Percentiles rank a stretch among this genome's conserved stretches.
phyloP scores from a whole-genome alignment of 352 stramenopile species.

The Phytopythium litorale region DNA sequence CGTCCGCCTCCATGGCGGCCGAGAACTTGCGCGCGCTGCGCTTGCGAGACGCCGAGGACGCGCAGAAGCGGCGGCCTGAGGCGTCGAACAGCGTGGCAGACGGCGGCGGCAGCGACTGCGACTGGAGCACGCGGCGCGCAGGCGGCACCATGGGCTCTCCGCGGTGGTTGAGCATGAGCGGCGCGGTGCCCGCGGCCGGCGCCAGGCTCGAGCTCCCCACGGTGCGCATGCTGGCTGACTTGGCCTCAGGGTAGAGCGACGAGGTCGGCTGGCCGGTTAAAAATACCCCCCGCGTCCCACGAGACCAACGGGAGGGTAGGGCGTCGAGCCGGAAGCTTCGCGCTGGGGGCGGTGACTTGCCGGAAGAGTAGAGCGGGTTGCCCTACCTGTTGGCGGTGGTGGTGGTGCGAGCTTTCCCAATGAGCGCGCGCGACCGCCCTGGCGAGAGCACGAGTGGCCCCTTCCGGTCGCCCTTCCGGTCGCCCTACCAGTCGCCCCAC shows the following conservation, averaged over 20 bases:
- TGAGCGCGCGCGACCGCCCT: not conserved
- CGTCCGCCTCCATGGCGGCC: slow-evolving; percentile 21
- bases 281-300: slow-evolving; percentile 6
- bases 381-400: not conserved
- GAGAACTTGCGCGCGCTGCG: slow-evolving; percentile 27
- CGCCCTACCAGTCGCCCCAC: not conserved
- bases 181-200: slow-evolving; percentile 1
- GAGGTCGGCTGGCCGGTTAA: not conserved
- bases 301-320: not conserved
- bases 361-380: not conserved
- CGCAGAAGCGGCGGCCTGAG: not conserved
- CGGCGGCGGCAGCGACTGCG: slow-evolving; percentile 1
- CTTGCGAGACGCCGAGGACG: not conserved
- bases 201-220: slow-evolving; percentile 2
- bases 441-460: too few relatives aligned
- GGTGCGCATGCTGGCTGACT: not conserved
- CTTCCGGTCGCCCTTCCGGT: too few relatives aligned
- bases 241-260: not conserved
- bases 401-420: slow-evolving; percentile 3
- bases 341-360: too few relatives aligned
- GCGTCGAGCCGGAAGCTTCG: not conserved
- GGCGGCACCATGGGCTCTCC: slow-evolving; percentile 33
- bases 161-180: slow-evolving; percentile 31
- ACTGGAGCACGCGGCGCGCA: slow-evolving; percentile 12
- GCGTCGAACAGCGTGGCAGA: slow-evolving; percentile 4